Conservation (phyloP, 2,329 filamentous ascomycete genomes). For the Nigrospora oryzae region DNA sequence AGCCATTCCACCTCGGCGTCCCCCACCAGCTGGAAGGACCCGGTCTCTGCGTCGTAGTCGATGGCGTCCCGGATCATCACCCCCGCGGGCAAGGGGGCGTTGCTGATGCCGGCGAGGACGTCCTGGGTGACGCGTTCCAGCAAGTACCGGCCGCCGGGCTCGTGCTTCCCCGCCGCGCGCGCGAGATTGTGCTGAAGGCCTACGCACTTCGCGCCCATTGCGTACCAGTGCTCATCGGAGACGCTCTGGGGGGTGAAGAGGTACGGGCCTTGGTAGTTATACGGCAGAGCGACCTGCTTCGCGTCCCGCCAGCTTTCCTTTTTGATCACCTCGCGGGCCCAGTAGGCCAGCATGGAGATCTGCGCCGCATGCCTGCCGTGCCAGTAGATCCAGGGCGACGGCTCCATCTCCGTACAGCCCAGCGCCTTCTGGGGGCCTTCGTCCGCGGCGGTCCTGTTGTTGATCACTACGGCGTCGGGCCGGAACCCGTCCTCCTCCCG, state of each 20-base stretch:
- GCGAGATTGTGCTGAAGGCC: constrained; percentile 14
- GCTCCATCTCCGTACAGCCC: constrained; percentile 12
- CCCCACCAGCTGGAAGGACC: constrained; percentile 8
- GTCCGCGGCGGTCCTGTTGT: not conserved
- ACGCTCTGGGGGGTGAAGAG: constrained; percentile 14
- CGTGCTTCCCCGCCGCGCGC: constrained; percentile 5
- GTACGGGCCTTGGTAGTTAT: constrained; percentile 21
- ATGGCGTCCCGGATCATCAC: constrained; percentile 1
- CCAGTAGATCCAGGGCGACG: constrained; percentile 20
- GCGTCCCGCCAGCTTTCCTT: constrained; percentile 10
- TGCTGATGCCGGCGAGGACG: constrained; percentile 2
- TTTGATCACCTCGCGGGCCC: constrained; percentile 13
- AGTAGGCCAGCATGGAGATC: constrained; percentile 11
- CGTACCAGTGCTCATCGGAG: constrained; percentile 20
- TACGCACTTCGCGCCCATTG: constrained; percentile 16
- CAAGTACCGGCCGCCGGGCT: constrained; percentile 14
- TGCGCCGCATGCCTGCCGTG: constrained; percentile 15
- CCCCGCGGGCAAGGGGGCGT: not conserved
- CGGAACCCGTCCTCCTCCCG: constrained; percentile 14
- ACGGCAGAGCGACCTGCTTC: constrained; percentile 13
- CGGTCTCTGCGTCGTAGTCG: not conserved
- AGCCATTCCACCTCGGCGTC: constrained; percentile 23
- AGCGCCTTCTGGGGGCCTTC: not conserved
- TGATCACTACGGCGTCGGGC: constrained; percentile 8
- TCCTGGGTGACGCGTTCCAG: constrained; percentile 12